phyloP scores from a whole-genome alignment of 2,329 filamentous ascomycete genomes.

The Cordyceps militaris region DNA sequence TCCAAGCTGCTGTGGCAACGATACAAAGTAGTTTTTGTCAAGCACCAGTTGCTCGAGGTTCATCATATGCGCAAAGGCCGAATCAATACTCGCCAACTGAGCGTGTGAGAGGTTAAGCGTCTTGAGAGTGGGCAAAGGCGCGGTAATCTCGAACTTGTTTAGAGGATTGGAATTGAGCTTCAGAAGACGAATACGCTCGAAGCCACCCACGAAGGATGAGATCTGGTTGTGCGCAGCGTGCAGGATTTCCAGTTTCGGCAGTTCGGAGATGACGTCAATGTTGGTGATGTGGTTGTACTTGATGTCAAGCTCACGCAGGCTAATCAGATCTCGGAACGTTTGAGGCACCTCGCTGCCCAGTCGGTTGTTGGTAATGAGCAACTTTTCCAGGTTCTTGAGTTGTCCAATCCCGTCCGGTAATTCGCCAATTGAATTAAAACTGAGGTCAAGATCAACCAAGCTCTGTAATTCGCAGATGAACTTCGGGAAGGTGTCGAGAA shows the following conservation, averaged over 20 bases:
- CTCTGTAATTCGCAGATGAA: slow-evolving; percentile 78
- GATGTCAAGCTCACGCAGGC: slow-evolving; percentile 83
- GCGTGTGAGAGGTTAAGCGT: slow-evolving; percentile 84
- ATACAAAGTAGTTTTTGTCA: slow-evolving; percentile 94
- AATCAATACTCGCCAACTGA: slow-evolving; percentile 84
- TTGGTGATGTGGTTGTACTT: slow-evolving; percentile 86
- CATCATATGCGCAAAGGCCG: slow-evolving; percentile 78
- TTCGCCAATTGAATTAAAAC: slow-evolving; percentile 82
- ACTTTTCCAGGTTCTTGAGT: slow-evolving; percentile 71
- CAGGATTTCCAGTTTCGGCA: slow-evolving; percentile 82
- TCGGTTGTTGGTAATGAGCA: slow-evolving; percentile 94
- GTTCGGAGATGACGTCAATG: slow-evolving; percentile 77
- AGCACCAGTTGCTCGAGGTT: slow-evolving; percentile 82
- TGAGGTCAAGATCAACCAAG: slow-evolving; percentile 88
- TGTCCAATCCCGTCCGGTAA: slow-evolving; percentile 74
- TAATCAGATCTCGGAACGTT: slow-evolving; percentile 65
- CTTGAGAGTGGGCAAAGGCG: slow-evolving; percentile 72
- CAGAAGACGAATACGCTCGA: slow-evolving; percentile 73
- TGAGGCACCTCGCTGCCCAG: slow-evolving; percentile 68
- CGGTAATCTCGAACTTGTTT: slow-evolving; percentile 80
- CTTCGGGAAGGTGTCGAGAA: slow-evolving; percentile 73
- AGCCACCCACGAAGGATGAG: slow-evolving; percentile 83
- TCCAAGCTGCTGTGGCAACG: slow-evolving; percentile 77
- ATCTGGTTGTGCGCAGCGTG: slow-evolving; percentile 90
- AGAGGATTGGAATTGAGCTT: slow-evolving; percentile 93